Conservation (phyloP, 306 rosid species). For the Adenanthera pavonina region DNA sequence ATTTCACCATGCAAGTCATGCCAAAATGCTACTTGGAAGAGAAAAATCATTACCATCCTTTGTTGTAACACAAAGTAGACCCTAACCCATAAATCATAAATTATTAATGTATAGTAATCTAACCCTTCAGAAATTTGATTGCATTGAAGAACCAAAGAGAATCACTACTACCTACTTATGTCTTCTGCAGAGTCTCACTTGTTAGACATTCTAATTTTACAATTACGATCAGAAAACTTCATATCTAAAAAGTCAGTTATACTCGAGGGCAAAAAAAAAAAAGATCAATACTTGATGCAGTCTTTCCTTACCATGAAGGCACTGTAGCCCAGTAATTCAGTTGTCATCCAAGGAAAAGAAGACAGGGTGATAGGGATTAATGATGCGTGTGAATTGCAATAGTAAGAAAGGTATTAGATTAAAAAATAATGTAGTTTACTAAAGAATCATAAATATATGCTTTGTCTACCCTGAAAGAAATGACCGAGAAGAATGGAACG, state of each 20-base stretch:
- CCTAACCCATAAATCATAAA: not conserved
- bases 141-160: not conserved
- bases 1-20: slow-evolving; percentile 4
- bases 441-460: too few relatives aligned
- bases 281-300: slow-evolving; percentile 11
- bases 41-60: slow-evolving; percentile 15
- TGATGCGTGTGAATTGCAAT: slow-evolving; percentile 20
- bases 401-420: not conserved
- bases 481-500: not conserved
- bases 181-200: slow-evolving; percentile 27
- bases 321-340: not conserved
- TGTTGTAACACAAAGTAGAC: not conserved
- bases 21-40: slow-evolving; percentile 19
- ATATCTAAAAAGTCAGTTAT: not conserved
- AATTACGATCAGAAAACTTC: slow-evolving; percentile 17
- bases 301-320: slow-evolving; percentile 26
- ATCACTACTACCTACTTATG: slow-evolving; percentile 30
- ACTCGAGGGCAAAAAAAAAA: not conserved
- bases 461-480: not conserved
- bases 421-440: too few relatives aligned
- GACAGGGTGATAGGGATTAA: slow-evolving; percentile 1
- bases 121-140: not conserved
- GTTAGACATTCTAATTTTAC: slow-evolving; percentile 24
- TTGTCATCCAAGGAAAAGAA: not conserved
- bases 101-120: not conserved